These are phyloP conservation scores for Exophiala spinifera DNA, from an alignment of 2,329 filamentous ascomycete species.

Conservation along the genomic window DNA sequence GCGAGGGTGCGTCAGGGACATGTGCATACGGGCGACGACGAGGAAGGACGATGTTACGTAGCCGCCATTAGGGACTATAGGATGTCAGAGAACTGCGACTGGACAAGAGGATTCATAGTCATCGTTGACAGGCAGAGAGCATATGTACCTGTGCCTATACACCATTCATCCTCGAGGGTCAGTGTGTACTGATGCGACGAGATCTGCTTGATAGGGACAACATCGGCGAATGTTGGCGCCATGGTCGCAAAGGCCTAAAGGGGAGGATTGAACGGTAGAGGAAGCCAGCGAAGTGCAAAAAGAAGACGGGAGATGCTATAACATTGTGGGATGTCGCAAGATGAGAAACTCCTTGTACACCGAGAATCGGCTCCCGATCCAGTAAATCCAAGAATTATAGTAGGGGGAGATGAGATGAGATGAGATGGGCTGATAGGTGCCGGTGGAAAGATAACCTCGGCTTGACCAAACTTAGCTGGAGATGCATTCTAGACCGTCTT, in stretches of 20 bases:
- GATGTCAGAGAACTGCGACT: conserved; percentile 16
- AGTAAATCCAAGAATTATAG: too few relatives aligned
- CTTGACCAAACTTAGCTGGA: too few relatives aligned
- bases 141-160: conserved; percentile 59
- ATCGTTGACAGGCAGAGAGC: not conserved
- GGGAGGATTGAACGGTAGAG: not conserved
- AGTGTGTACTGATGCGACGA: conserved; percentile 58
- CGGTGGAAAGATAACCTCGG: too few relatives aligned
- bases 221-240: conserved; percentile 27
- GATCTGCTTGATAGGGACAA: conserved; percentile 29
- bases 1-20: conserved; percentile 51
- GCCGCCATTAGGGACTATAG: conserved; percentile 67
- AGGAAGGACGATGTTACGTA: conserved; percentile 64
- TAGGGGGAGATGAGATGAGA: too few relatives aligned
- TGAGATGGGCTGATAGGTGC: too few relatives aligned
- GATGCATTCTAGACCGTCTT: too few relatives aligned
- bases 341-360: not conserved
- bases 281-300: not conserved
- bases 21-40: conserved; percentile 57
- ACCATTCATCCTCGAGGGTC: conserved; percentile 58
- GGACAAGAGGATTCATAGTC: too few relatives aligned
- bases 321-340: not conserved
- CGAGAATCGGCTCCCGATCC: not conserved
- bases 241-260: not conserved
- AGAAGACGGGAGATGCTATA: not conserved